Percentiles rank a stretch among this genome's conserved stretches.
Conservation (phyloP, 495 filamentous ascomycete genomes). For the Glutinoglossum americanum region DNA sequence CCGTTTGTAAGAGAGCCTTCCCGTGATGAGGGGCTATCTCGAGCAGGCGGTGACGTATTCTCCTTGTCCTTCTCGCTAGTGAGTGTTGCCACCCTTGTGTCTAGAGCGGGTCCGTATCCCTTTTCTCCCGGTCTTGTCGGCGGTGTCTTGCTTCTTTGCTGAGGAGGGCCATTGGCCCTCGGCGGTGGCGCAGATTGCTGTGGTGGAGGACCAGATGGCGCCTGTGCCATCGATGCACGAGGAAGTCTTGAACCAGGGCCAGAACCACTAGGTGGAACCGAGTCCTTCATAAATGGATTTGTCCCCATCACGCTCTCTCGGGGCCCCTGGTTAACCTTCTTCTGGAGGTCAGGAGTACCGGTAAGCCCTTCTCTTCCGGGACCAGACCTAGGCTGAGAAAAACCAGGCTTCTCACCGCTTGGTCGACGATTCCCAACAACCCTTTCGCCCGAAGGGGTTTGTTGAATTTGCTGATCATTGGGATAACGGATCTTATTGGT, state of each 20-base stretch:
- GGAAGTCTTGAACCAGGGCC: slow-evolving; percentile 40
- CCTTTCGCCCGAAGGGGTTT: slow-evolving; percentile 17
- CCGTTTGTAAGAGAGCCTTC: background rate
- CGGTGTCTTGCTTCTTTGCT: slow-evolving; percentile 35
- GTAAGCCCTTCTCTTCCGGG: slow-evolving; percentile 15
- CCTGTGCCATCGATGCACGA: slow-evolving; percentile 45
- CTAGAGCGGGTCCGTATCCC: slow-evolving; percentile 1
- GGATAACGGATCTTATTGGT: slow-evolving; percentile 93
- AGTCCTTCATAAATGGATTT: slow-evolving; percentile 7
- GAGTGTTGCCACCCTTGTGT: background rate
- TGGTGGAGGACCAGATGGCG: slow-evolving; percentile 65
- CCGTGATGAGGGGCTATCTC: slow-evolving; percentile 1
- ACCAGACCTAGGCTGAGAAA: slow-evolving; percentile 23
- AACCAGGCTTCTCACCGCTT: slow-evolving; percentile 17
- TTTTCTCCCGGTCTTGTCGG: slow-evolving; percentile 18
- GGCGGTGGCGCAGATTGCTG: slow-evolving; percentile 71
- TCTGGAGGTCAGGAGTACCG: slow-evolving; percentile 27
- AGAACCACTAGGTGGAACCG: slow-evolving; percentile 6
- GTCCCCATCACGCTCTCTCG: slow-evolving; percentile 31
- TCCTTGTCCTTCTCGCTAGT: slow-evolving; percentile 11
- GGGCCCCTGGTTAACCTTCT: slow-evolving; percentile 26
- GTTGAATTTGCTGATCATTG: slow-evolving; percentile 40
- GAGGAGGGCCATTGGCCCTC: slow-evolving; percentile 27
- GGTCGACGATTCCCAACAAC: slow-evolving; percentile 18
- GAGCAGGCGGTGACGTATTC: slow-evolving; percentile 9